These are phyloP conservation scores for Byssochlamys sp. DNA, from an alignment of 2,329 filamentous ascomycete genomes.

Conservation along the genomic window DNA sequence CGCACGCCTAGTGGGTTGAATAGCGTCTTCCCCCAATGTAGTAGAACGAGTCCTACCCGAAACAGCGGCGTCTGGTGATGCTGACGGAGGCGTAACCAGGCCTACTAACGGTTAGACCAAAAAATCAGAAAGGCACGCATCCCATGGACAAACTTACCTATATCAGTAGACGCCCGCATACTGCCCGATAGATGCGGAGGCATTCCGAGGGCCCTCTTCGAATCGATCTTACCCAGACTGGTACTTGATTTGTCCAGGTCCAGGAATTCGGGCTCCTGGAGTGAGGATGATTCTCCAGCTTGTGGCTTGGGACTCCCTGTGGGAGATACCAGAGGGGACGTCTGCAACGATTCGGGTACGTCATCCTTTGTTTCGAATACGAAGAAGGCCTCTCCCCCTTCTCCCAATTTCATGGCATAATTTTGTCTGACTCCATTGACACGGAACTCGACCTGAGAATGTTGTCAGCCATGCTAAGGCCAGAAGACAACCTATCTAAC, in stretches of 20 bases:
- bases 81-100: slow-evolving; percentile 29
- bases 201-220: slow-evolving; percentile 16
- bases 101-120: slow-evolving; percentile 18
- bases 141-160: slow-evolving; percentile 22
- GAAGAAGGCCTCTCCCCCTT: slow-evolving; percentile 96
- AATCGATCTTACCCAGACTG: slow-evolving; percentile 9
- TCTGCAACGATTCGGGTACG: slow-evolving; percentile 88
- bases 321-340: slow-evolving; percentile 84
- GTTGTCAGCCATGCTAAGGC: slow-evolving; percentile 8
- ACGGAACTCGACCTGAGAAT: slow-evolving; percentile 69
- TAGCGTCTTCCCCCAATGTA: slow-evolving; percentile 19
- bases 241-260: slow-evolving; percentile 29
- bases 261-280: slow-evolving; percentile 43
- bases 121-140: background rate
- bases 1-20: slow-evolving; percentile 22
- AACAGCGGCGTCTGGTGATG: slow-evolving; percentile 26
- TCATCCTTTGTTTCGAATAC: slow-evolving; percentile 90
- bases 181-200: slow-evolving; percentile 17
- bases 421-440: slow-evolving; percentile 88
- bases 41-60: slow-evolving; percentile 15
- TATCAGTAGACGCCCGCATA: slow-evolving; percentile 37
- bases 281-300: slow-evolving; percentile 22
- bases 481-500: background rate
- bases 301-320: slow-evolving; percentile 60
- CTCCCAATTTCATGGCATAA: slow-evolving; percentile 96